Percentiles rank a stretch among this genome's conserved stretches.
These are phyloP conservation scores for Capsicum baccatum DNA, from an alignment of 257 asterid genomes.

Conservation along the genomic window DNA sequence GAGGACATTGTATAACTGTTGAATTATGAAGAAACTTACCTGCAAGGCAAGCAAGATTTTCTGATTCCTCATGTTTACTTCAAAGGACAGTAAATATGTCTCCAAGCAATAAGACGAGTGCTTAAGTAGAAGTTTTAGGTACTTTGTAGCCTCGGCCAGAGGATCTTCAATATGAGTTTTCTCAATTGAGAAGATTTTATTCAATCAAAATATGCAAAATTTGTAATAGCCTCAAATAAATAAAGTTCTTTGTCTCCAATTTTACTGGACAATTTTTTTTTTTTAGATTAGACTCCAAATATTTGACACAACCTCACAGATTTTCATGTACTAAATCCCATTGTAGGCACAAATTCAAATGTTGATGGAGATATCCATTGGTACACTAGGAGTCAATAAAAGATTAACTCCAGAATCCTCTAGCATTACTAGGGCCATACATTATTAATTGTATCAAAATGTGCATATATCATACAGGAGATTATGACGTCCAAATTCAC, in stretches of 20 bases:
- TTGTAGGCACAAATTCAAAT: not conserved
- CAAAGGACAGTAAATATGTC: constrained; percentile 87
- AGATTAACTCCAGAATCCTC: not conserved
- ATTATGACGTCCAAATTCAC: constrained; percentile 8
- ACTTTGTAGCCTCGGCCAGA: constrained; percentile 85
- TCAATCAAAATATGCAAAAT: constrained; percentile 18
- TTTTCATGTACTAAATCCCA: not conserved
- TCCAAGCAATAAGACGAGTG: constrained; percentile 82
- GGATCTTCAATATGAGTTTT: constrained; percentile 86
- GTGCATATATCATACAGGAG: not conserved
- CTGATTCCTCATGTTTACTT: constrained; percentile 88
- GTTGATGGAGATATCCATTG: not conserved
- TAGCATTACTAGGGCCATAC: not conserved
- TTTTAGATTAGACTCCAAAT: constrained; percentile 10
- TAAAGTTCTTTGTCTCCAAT: not conserved
- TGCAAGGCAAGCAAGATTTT: constrained; percentile 82
- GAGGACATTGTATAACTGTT: not conserved
- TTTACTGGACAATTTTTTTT: not conserved
- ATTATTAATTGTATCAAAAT: not conserved
- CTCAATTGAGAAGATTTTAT: constrained; percentile 26
- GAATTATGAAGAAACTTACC: constrained; percentile 46
- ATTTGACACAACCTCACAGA: constrained; percentile 10
- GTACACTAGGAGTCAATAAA: not conserved
- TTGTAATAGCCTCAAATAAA: not conserved
- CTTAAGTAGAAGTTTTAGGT: constrained; percentile 90